phyloP scores from a whole-genome alignment of 257 asterid species.

The Orobanche coerulescens region DNA sequence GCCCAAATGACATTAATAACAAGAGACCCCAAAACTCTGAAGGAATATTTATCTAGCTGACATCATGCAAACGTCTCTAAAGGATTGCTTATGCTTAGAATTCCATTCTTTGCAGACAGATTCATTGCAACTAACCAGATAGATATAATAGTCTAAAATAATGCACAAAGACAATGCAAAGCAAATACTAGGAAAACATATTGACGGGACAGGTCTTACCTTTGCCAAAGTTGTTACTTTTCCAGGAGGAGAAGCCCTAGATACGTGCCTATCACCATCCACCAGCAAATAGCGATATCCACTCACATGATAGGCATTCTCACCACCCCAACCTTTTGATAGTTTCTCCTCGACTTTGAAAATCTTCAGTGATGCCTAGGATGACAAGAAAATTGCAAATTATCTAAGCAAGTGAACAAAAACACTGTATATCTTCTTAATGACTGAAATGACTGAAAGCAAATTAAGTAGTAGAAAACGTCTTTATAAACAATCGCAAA shows the following conservation, averaged over 20 bases:
- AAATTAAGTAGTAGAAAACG: neutral
- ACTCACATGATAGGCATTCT: slow-evolving; percentile 94
- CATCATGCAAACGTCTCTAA: neutral
- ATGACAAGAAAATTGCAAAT: slow-evolving; percentile 20
- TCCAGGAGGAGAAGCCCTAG: slow-evolving; percentile 97
- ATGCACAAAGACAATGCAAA: slow-evolving; percentile 9
- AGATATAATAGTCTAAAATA: neutral
- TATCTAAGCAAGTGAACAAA: slow-evolving; percentile 1
- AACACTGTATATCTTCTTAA: neutral
- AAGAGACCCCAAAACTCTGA: too few relatives aligned
- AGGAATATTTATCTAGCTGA: neutral
- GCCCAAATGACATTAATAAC: too few relatives aligned
- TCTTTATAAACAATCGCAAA: neutral
- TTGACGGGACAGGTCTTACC: slow-evolving; percentile 35
- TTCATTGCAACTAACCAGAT: neutral
- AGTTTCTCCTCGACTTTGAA: slow-evolving; percentile 87
- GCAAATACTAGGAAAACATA: neutral
- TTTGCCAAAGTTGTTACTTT: slow-evolving; percentile 88
- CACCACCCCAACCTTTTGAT: slow-evolving; percentile 98
- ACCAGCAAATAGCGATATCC: slow-evolving; percentile 89
- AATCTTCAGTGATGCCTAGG: slow-evolving; percentile 61
- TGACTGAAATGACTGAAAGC: too few relatives aligned
- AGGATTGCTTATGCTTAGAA: neutral
- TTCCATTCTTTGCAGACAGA: slow-evolving; percentile 12
- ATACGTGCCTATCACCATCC: slow-evolving; percentile 65